Evolutionary conservation across 768 basidiomycete genomes (phyloP).

Genomic region (Pulveroboletus frians): DNA sequence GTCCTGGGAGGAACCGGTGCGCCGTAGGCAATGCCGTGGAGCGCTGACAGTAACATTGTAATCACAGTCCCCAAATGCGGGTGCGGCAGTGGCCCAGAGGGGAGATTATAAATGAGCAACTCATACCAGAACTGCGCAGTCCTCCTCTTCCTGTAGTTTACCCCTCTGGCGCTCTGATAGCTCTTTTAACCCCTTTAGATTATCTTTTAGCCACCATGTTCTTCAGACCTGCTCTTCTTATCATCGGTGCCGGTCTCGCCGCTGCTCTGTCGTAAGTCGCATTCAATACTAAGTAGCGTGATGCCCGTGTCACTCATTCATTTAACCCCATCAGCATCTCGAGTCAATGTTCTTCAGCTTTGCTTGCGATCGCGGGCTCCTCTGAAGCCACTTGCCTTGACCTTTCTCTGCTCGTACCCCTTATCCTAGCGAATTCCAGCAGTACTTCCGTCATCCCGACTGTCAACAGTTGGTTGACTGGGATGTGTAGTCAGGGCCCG

Average conservation of each 20-base stretch:
- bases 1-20: not conserved
- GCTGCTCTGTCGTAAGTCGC: conserved; percentile 42
- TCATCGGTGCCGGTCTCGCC: conserved; percentile 32
- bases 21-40: not conserved
- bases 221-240: conserved; percentile 22
- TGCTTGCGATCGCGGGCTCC: conserved; percentile 40
- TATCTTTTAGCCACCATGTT: conserved; percentile 19
- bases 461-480: conserved; percentile 57
- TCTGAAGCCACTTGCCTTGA: conserved; percentile 38
- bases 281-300: not conserved
- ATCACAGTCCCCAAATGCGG: not conserved
- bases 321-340: conserved; percentile 3
- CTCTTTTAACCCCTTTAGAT: not conserved
- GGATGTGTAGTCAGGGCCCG: conserved; percentile 45
- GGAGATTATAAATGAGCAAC: conserved; percentile 14
- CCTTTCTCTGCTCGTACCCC: conserved; percentile 28
- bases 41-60: not conserved
- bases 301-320: not conserved
- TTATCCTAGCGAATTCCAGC: conserved; percentile 22
- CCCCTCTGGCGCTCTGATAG: not conserved
- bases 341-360: conserved; percentile 41
- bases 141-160: not conserved
- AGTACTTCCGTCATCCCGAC: conserved; percentile 35
- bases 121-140: conserved; percentile 8
- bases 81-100: not conserved